These are phyloP conservation scores for Anthracocystis panici-leucophaei DNA, from an alignment of 1,284 basidiomycete species.

Conservation along the genomic window DNA sequence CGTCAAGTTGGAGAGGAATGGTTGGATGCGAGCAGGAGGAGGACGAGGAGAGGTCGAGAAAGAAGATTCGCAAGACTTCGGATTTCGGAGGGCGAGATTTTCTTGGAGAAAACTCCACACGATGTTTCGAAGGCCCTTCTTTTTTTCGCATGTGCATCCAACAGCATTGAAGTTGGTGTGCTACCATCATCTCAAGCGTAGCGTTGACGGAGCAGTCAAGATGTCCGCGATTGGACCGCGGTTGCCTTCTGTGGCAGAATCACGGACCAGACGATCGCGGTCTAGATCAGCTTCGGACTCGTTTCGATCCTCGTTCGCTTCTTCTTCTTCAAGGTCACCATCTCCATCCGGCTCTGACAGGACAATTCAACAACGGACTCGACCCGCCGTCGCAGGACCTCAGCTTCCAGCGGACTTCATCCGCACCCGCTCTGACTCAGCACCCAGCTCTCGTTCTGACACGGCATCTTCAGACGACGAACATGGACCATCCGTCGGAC, in stretches of 20 bases:
- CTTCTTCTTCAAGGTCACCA: slow-evolving; percentile 6
- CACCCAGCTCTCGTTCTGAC: slow-evolving; percentile 4
- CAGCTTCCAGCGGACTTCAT: slow-evolving; percentile 30
- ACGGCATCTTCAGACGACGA: slow-evolving; percentile 13
- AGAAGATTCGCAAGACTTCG: slow-evolving; percentile 4
- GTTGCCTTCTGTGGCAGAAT: background rate
- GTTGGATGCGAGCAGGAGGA: background rate
- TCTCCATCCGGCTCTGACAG: slow-evolving; percentile 13
- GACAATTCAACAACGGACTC: background rate
- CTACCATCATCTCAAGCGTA: background rate
- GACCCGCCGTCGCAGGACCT: slow-evolving; percentile 24
- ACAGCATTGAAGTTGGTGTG: background rate
- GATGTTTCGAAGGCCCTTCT: too few relatives aligned
- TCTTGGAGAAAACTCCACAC: slow-evolving; percentile 12
- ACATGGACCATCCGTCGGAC: slow-evolving; percentile 24
- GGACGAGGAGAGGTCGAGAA: background rate
- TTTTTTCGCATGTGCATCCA: background rate
- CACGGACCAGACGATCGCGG: background rate
- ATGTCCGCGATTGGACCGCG: slow-evolving; percentile 22
- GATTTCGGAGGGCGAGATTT: slow-evolving; percentile 13
- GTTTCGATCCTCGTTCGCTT: slow-evolving; percentile 17
- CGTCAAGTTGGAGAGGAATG: background rate
- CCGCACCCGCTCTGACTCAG: slow-evolving; percentile 23
- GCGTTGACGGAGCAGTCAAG: background rate
- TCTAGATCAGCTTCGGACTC: slow-evolving; percentile 24